A percentile compares a stretch with the other conserved stretches of the same genome.
These are phyloP conservation scores for Ustilago vetiveriae DNA, from an alignment of 1,284 basidiomycete genomes.

Conservation along the genomic window DNA sequence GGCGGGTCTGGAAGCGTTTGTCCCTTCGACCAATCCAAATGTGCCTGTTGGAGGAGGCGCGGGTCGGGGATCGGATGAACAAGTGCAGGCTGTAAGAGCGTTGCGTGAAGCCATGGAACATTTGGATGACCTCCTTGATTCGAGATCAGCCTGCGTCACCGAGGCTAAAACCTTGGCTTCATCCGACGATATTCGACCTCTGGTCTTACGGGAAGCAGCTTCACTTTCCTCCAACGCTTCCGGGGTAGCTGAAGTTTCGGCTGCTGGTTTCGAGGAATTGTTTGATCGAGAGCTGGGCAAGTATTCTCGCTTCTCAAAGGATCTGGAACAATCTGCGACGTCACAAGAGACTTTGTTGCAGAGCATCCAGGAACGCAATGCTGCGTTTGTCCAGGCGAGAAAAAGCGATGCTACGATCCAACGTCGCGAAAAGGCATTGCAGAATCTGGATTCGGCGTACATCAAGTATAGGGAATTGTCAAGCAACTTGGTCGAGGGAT, in stretches of 20 bases:
- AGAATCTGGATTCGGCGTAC: constrained; percentile 86
- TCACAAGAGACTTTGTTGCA: constrained; percentile 77
- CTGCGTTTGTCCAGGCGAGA: constrained; percentile 80
- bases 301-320: constrained; percentile 78
- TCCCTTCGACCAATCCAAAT: constrained; percentile 23
- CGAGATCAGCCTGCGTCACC: constrained; percentile 72
- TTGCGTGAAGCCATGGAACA: constrained; percentile 82
- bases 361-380: constrained; percentile 79
- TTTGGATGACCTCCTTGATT: constrained; percentile 76
- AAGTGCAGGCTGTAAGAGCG: constrained; percentile 70
- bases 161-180: constrained; percentile 76
- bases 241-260: constrained; percentile 67
- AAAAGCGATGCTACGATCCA: constrained; percentile 81
- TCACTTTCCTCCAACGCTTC: constrained; percentile 68
- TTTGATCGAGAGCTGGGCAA: constrained; percentile 82
- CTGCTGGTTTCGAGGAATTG: constrained; percentile 76
- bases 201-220: constrained; percentile 75
- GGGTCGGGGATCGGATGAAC: constrained; percentile 13
- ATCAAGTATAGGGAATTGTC: constrained; percentile 87
- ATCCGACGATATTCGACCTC: constrained; percentile 79
- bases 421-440: constrained; percentile 83
- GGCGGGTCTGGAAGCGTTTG: constrained; percentile 30
- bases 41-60: not conserved
- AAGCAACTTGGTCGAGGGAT: constrained; percentile 85
- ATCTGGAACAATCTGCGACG: constrained; percentile 73